A percentile compares a stretch with the other conserved stretches of the same genome.
phyloP scores from a whole-genome alignment of 257 asterid genomes.

The Primulina tabacum region DNA sequence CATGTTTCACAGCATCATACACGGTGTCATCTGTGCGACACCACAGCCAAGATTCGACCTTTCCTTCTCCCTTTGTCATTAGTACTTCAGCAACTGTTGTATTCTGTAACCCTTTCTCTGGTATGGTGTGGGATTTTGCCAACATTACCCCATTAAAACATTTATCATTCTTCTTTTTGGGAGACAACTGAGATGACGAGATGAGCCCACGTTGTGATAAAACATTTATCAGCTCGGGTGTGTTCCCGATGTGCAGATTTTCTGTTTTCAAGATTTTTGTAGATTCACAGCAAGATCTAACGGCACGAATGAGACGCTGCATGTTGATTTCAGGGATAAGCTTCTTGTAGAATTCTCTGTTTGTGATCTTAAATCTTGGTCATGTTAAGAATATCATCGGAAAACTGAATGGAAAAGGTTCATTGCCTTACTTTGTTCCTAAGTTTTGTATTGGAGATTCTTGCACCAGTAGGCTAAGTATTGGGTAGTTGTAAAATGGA shows the following conservation, averaged over 20 bases:
- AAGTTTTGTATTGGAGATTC: slow-evolving; percentile 22
- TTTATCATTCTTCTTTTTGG: background rate
- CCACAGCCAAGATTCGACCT: slow-evolving; percentile 63
- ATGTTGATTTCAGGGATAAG: background rate
- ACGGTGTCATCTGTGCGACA: slow-evolving; percentile 57
- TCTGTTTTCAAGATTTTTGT: background rate
- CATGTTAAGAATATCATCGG: background rate
- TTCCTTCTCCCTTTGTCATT: slow-evolving; percentile 55
- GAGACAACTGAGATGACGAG: background rate
- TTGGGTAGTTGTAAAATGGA: slow-evolving; percentile 5
- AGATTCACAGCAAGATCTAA: background rate
- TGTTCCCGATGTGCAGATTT: background rate
- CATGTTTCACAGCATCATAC: slow-evolving; percentile 69
- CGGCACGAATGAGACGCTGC: background rate
- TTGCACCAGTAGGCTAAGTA: slow-evolving; percentile 19
- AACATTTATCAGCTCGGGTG: background rate
- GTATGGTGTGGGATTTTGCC: slow-evolving; percentile 29
- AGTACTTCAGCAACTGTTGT: slow-evolving; percentile 61
- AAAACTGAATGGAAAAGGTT: background rate
- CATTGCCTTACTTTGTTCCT: slow-evolving; percentile 14
- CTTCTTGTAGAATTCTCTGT: no score
- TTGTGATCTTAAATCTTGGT: background rate
- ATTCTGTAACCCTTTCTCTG: slow-evolving; percentile 59
- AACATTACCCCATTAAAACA: slow-evolving; percentile 19
- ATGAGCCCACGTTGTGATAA: background rate